phyloP scores from a whole-genome alignment of 192 early-diverging fungal genomes.

The Paraglomus brasilianum region DNA sequence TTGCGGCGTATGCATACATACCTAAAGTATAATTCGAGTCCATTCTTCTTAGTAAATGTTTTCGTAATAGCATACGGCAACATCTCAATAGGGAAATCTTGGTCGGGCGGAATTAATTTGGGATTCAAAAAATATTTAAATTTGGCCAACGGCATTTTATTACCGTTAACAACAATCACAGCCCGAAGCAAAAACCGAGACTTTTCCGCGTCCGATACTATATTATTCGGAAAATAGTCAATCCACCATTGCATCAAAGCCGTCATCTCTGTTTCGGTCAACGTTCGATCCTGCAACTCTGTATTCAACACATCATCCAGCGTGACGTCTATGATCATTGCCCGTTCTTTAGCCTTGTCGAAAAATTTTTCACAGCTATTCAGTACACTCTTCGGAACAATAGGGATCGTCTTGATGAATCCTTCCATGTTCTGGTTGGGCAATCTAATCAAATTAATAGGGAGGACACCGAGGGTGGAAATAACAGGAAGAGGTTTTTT shows the following conservation, averaged over 20 bases:
- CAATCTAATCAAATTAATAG: slow-evolving; percentile 54
- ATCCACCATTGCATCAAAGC: slow-evolving; percentile 81
- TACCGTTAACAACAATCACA: neutral
- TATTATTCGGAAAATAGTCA: slow-evolving; percentile 36
- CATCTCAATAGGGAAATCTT: neutral
- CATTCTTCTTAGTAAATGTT: neutral
- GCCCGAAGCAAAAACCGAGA: neutral
- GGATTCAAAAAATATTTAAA: slow-evolving; percentile 62
- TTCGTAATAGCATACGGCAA: slow-evolving; percentile 15
- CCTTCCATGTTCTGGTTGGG: slow-evolving; percentile 54
- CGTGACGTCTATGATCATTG: slow-evolving; percentile 47
- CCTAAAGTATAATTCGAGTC: slow-evolving; percentile 9
- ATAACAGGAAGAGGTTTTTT: slow-evolving; percentile 56
- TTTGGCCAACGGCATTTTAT: slow-evolving; percentile 44
- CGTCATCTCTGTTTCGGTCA: slow-evolving; percentile 60
- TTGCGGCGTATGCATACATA: neutral
- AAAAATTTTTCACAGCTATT: slow-evolving; percentile 57
- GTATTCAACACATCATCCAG: slow-evolving; percentile 59
- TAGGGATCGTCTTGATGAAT: slow-evolving; percentile 69
- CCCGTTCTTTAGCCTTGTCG: slow-evolving; percentile 42
- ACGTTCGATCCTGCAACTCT: slow-evolving; percentile 60
- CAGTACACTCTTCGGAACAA: slow-evolving; percentile 51
- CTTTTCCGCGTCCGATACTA: neutral
- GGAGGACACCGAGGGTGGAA: slow-evolving; percentile 63
- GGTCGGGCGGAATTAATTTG: neutral